Conservation (phyloP, 1,139 yeast species). For the Zygoascus sp. region DNA sequence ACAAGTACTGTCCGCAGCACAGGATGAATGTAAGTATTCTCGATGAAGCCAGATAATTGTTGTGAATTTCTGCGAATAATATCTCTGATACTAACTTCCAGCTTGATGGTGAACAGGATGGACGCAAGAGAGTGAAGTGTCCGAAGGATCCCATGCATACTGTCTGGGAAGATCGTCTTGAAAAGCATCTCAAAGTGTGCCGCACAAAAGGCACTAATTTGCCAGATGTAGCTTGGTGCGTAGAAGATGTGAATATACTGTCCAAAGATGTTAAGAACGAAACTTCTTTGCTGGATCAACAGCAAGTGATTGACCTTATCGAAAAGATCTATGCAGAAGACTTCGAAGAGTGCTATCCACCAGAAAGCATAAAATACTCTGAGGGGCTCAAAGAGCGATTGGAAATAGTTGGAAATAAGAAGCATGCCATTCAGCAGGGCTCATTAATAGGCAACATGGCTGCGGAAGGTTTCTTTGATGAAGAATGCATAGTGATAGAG, state of each 20-base stretch:
- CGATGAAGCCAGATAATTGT: background rate
- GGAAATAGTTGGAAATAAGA: constrained; percentile 51
- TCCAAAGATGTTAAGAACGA: background rate
- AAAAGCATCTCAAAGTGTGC: constrained; percentile 60
- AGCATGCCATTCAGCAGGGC: constrained; percentile 80
- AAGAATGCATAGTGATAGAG: constrained; percentile 49
- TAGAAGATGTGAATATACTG: constrained; percentile 39
- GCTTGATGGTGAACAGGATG: constrained; percentile 26
- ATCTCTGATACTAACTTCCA: background rate
- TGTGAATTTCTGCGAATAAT: background rate
- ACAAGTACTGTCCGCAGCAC: constrained; percentile 63
- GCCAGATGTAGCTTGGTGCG: constrained; percentile 43
- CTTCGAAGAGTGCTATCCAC: constrained; percentile 17
- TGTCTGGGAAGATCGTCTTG: constrained; percentile 57
- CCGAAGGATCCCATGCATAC: constrained; percentile 75
- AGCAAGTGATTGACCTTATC: background rate
- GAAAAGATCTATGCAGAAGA: constrained; percentile 19
- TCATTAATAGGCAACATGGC: constrained; percentile 71
- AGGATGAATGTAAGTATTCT: constrained; percentile 17
- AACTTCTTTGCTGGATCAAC: background rate
- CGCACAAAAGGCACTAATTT: constrained; percentile 39
- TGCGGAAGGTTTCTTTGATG: constrained; percentile 37
- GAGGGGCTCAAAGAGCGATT: constrained; percentile 40
- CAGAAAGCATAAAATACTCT: constrained; percentile 22
- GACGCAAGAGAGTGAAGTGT: constrained; percentile 58